Percentiles rank a stretch among this genome's conserved stretches.
Evolutionary conservation across 352 stramenopile species (phyloP).

Genomic region (Paralagenidium karlingii): DNA sequence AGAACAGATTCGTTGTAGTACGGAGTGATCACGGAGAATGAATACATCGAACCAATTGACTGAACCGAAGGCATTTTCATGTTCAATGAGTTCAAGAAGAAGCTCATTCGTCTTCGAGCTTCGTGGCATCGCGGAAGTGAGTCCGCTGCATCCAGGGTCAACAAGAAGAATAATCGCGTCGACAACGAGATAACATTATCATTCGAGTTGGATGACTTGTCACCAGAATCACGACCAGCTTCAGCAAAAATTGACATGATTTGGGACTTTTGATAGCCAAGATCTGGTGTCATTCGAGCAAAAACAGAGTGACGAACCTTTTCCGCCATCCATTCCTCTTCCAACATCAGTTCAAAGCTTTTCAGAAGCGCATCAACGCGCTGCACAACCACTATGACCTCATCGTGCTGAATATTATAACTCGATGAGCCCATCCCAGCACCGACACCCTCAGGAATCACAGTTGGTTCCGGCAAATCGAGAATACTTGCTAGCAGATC

Average conservation of each 20-base stretch:
- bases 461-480: constrained; percentile 63
- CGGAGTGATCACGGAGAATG: constrained; percentile 79
- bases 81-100: constrained; percentile 81
- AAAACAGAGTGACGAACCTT: constrained; percentile 71
- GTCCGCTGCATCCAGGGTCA: constrained; percentile 76
- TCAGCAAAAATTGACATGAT: constrained; percentile 64
- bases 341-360: constrained; percentile 74
- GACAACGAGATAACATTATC: constrained; percentile 67
- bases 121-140: constrained; percentile 72
- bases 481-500: constrained; percentile 75
- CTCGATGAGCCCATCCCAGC: too few relatives aligned
- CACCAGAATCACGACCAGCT: constrained; percentile 6
- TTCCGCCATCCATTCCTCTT: constrained; percentile 80
- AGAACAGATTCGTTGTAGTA: constrained; percentile 85
- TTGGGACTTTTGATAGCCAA: constrained; percentile 69
- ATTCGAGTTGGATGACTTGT: constrained; percentile 31
- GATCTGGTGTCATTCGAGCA: constrained; percentile 57
- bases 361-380: constrained; percentile 66
- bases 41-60: constrained; percentile 78
- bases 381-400: constrained; percentile 65
- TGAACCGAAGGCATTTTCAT: constrained; percentile 81
- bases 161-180: constrained; percentile 69
- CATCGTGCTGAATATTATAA: constrained; percentile 57
- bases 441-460: constrained; percentile 31
- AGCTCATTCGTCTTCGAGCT: constrained; percentile 80